These are phyloP conservation scores for Cyberlindnera mycetangii DNA, from an alignment of 805 yeast genomes.

Conservation along the genomic window DNA sequence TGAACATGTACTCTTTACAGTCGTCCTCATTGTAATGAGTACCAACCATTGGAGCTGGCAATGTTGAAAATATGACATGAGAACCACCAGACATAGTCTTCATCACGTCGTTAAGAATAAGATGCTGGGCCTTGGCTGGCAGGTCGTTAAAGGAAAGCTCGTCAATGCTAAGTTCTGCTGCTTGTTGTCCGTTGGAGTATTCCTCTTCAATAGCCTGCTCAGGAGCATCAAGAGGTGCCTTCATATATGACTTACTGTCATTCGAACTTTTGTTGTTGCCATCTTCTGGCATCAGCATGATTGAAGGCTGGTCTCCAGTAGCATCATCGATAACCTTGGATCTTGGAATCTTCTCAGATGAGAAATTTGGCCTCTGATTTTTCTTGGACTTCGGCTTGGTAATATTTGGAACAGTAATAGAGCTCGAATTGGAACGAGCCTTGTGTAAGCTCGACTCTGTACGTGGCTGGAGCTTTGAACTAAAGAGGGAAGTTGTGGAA, in stretches of 20 bases:
- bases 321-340: constrained; percentile 67
- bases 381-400: constrained; percentile 20
- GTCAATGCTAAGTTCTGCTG: constrained; percentile 30
- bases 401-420: constrained; percentile 2
- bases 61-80: constrained; percentile 79
- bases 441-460: neutral
- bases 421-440: constrained; percentile 8
- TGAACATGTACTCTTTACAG: constrained; percentile 70
- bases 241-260: neutral
- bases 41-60: constrained; percentile 86
- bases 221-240: neutral
- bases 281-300: constrained; percentile 53
- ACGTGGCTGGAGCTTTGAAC: neutral
- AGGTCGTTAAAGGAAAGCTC: constrained; percentile 69
- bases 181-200: neutral
- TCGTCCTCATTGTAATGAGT: constrained; percentile 69
- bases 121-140: constrained; percentile 90
- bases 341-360: constrained; percentile 69
- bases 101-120: constrained; percentile 87
- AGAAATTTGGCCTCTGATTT: constrained; percentile 53
- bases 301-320: constrained; percentile 64
- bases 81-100: constrained; percentile 55
- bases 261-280: constrained; percentile 17
- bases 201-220: neutral
- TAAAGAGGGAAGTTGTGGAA: neutral